Conservation (phyloP, 1,139 yeast genomes). For the Saccharomyces hybrid region DNA sequence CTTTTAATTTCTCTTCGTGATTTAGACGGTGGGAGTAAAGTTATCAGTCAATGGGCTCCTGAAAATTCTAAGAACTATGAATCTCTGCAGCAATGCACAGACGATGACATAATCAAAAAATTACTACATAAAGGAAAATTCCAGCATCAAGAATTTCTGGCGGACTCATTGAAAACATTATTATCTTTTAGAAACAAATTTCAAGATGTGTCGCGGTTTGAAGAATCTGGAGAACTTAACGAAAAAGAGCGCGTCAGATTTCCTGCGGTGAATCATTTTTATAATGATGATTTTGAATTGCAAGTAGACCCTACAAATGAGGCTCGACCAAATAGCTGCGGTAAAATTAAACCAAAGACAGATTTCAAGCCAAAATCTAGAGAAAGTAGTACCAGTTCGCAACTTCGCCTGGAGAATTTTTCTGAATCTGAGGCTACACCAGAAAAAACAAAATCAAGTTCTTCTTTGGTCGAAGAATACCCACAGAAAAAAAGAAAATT, state of each 20-base stretch:
- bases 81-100: constrained; percentile 5
- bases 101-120: background rate
- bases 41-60: constrained; percentile 28
- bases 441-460: background rate
- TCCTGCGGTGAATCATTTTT: background rate
- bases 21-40: constrained; percentile 17
- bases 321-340: background rate
- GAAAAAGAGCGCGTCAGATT: background rate
- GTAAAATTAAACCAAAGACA: background rate
- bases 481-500: constrained; percentile 7
- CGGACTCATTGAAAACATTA: background rate
- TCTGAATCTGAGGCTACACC: background rate
- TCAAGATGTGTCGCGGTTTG: background rate
- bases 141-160: background rate
- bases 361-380: background rate
- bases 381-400: background rate
- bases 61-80: constrained; percentile 20
- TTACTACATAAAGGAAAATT: background rate
- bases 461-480: background rate
- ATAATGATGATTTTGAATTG: background rate
- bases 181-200: background rate
- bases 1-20: constrained; percentile 12
- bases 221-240: background rate
- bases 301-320: background rate
- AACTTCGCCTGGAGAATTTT: background rate